Conservation (phyloP, 2,329 filamentous ascomycete genomes). For the Colletotrichum sp. region DNA sequence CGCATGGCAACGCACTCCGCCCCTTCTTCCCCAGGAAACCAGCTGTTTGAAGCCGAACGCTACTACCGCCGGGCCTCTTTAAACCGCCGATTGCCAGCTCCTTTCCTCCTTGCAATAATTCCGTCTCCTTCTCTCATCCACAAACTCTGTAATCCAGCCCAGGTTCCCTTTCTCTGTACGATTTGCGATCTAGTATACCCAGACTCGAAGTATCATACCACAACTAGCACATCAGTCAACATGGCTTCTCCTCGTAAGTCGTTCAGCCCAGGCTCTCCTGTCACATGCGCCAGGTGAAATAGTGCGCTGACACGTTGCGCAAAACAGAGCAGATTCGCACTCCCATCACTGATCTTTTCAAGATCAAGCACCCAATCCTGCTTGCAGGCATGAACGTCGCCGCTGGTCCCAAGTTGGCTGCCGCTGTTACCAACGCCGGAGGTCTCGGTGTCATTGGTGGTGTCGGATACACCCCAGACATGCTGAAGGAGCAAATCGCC, state of each 20-base stretch:
- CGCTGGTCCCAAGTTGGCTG: conserved; percentile 93
- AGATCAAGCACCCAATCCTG: conserved; percentile 95
- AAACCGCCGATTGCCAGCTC: conserved; percentile 11
- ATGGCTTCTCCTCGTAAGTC: conserved; percentile 85
- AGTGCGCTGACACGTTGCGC: conserved; percentile 25
- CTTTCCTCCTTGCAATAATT: neutral
- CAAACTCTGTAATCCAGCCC: neutral
- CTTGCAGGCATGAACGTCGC: conserved; percentile 99
- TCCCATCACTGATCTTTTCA: conserved; percentile 91
- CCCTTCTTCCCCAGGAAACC: conserved; percentile 21
- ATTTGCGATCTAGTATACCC: conserved; percentile 16
- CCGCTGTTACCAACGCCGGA: conserved; percentile 95
- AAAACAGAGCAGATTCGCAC: conserved; percentile 84
- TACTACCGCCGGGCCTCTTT: conserved; percentile 1
- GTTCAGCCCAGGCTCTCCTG: neutral
- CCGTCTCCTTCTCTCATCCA: neutral
- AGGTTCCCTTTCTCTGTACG: conserved; percentile 21
- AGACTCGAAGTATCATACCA: neutral
- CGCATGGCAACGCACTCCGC: conserved; percentile 20
- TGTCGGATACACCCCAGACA: conserved; percentile 94
- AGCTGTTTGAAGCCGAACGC: conserved; percentile 8
- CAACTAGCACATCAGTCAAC: conserved; percentile 28
- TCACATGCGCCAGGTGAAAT: conserved; percentile 8
- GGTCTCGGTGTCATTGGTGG: conserved; percentile 97
- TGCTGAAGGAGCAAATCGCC: conserved; percentile 92